phyloP scores from a whole-genome alignment of 1,139 yeast genomes.

The Saccharomyces hybrid region DNA sequence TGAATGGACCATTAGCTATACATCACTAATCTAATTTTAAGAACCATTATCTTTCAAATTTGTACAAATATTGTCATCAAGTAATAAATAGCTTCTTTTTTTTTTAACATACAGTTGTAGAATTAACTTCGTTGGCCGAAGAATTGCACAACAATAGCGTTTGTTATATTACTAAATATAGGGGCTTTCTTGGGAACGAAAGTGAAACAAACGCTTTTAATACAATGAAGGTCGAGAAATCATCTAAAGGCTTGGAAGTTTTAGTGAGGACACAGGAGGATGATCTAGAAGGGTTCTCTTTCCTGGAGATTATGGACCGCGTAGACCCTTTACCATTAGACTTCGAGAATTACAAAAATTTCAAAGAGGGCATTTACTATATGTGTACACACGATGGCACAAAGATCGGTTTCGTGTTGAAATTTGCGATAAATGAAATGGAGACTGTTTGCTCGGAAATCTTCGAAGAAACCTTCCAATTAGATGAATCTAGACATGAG shows the following conservation, averaged over 20 bases:
- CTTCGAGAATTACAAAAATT: conserved; percentile 13
- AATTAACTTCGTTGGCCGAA: not conserved
- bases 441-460: conserved; percentile 6
- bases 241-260: conserved; percentile 13
- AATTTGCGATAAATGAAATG: conserved; percentile 22
- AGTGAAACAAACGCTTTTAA: conserved; percentile 6
- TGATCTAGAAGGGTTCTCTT: conserved; percentile 17
- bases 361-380: conserved; percentile 20
- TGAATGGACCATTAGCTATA: not conserved
- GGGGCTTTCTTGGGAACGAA: not conserved
- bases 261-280: conserved; percentile 24
- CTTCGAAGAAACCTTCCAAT: conserved; percentile 13
- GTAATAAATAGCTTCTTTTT: not conserved
- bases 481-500: conserved; percentile 7
- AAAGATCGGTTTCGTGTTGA: conserved; percentile 24
- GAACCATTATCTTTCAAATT: not conserved
- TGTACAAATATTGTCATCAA: not conserved
- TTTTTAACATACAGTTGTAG: not conserved
- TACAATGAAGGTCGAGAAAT: conserved; percentile 17
- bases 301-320: conserved; percentile 20
- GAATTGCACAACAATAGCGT: not conserved
- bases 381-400: conserved; percentile 20
- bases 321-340: conserved; percentile 26
- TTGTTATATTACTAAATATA: not conserved
- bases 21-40: not conserved